Percentiles rank a stretch among this genome's conserved stretches.
phyloP scores from a whole-genome alignment of 2,329 filamentous ascomycete species.

The Sordariomycetes sp. region DNA sequence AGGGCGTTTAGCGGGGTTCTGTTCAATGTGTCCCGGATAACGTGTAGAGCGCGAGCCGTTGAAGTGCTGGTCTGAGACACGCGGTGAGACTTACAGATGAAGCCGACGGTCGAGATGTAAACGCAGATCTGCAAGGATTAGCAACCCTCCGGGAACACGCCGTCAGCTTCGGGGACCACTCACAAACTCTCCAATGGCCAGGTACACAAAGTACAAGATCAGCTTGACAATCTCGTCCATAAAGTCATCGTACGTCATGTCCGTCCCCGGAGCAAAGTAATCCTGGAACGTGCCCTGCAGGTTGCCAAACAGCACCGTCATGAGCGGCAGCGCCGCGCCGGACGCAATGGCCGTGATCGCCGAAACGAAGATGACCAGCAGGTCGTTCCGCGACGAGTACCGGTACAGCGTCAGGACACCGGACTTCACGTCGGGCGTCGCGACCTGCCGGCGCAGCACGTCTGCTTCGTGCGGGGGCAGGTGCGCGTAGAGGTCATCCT shows the following conservation, averaged over 20 bases:
- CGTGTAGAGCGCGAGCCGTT: too few relatives aligned
- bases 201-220: constrained; percentile 75
- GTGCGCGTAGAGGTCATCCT: constrained; percentile 40
- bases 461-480: constrained; percentile 51
- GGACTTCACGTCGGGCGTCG: constrained; percentile 49
- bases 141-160: neutral
- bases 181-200: constrained; percentile 69
- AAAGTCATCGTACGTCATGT: constrained; percentile 41
- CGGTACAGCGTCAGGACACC: constrained; percentile 54
- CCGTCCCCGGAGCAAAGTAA: constrained; percentile 35
- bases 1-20: neutral
- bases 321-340: constrained; percentile 64
- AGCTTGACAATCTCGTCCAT: constrained; percentile 42
- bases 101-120: constrained; percentile 74
- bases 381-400: constrained; percentile 54
- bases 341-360: constrained; percentile 53
- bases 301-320: constrained; percentile 71
- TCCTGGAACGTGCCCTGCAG: constrained; percentile 59
- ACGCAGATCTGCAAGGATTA: constrained; percentile 18
- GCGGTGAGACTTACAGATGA: constrained; percentile 46
- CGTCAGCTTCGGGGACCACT: neutral
- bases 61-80: neutral
- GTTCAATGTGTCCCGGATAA: neutral
- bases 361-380: constrained; percentile 48
- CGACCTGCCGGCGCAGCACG: constrained; percentile 55